A percentile compares a stretch with the other conserved stretches of the same genome.
phyloP scores from a whole-genome alignment of 495 filamentous ascomycete species.

The Lentithecium fluviatile region DNA sequence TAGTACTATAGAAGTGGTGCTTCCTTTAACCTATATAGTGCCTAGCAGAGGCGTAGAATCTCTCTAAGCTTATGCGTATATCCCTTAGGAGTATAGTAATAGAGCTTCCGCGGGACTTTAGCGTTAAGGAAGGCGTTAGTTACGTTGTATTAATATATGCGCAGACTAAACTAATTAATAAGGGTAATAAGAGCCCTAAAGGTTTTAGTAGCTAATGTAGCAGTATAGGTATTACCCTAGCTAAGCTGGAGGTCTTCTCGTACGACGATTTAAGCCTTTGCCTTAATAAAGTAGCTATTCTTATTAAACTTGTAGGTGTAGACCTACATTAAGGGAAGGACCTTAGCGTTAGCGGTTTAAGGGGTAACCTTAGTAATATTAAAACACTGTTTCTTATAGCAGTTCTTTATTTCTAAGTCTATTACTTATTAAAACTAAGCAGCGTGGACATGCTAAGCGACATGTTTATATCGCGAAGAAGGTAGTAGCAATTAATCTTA shows the following conservation, averaged over 20 bases:
- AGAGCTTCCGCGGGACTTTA: neutral
- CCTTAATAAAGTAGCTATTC: slow-evolving; percentile 17
- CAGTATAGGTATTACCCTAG: slow-evolving; percentile 15
- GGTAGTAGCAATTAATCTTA: neutral
- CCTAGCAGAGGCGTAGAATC: neutral
- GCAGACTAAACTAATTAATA: slow-evolving; percentile 2
- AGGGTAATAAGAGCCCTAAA: slow-evolving; percentile 16
- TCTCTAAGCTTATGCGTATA: neutral
- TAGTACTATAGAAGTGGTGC: slow-evolving; percentile 21
- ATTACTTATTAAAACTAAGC: slow-evolving; percentile 4
- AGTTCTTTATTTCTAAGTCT: neutral
- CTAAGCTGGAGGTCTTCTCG: slow-evolving; percentile 16
- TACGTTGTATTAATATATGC: slow-evolving; percentile 7
- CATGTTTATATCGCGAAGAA: neutral
- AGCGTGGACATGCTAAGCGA: neutral
- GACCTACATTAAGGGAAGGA: slow-evolving; percentile 27
- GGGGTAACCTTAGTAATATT: neutral
- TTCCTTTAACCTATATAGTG: slow-evolving; percentile 24
- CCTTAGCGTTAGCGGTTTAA: neutral
- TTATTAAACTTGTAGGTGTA: slow-evolving; percentile 30
- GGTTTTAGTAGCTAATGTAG: slow-evolving; percentile 14
- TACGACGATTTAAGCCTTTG: slow-evolving; percentile 18
- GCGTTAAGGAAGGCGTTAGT: slow-evolving; percentile 14
- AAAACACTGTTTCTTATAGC: slow-evolving; percentile 2
- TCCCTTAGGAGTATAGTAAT: slow-evolving; percentile 4